Evolutionary conservation across 2,329 filamentous ascomycete genomes (phyloP), one percentile per base, ranked within the genome.

Genomic region (Alternaria gansuensis): DNA sequence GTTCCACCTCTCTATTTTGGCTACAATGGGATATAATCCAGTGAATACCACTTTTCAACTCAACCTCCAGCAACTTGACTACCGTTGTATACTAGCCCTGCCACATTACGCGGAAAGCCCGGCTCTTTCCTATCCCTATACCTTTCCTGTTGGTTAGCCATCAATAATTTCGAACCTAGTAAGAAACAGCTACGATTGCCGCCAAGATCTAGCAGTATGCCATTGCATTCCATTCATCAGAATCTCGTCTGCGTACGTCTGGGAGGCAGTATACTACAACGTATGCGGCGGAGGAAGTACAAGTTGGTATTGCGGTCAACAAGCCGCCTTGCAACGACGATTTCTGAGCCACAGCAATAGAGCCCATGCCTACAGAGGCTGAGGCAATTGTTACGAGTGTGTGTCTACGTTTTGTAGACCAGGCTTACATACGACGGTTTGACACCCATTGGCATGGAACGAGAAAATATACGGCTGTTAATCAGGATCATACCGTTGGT

Each of bases 341-440:
- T 17, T 39, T 39, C 9, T 41, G 11, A 0, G 13, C 23, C 2
- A 41, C 0, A 0, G 21, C 39, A 5, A 39, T 1, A 0, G 21
- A 17, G 0, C 36, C 4, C 17, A 23, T 39, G 1, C 9, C 17
- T 5, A 11, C n/a, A 39, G n/a, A 21, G 9, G 36, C 17, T 39
- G 21, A 0, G 4, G 17, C 2, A 10, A 39, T 23, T 10, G 36
- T 39, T 0, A 39, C 0, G 1, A 39, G 36, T 0, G 21, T 39
- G 4, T 23, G 11, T 39, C 17, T 39, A 0, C 36, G 0, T 3
- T 11, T n/a, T 8, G 17, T 17, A 39, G 34, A 17, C 28, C 3
- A 29, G 9, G 28, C 28, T 36, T 21, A 39, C 36, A 39, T 17
- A 21, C 36, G 36, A 39, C 21, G 36, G 4, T 39, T 39, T 8